Base-by-base conservation (phyloP, 208 protist species). In the Zelonia costaricensis region DNA sequence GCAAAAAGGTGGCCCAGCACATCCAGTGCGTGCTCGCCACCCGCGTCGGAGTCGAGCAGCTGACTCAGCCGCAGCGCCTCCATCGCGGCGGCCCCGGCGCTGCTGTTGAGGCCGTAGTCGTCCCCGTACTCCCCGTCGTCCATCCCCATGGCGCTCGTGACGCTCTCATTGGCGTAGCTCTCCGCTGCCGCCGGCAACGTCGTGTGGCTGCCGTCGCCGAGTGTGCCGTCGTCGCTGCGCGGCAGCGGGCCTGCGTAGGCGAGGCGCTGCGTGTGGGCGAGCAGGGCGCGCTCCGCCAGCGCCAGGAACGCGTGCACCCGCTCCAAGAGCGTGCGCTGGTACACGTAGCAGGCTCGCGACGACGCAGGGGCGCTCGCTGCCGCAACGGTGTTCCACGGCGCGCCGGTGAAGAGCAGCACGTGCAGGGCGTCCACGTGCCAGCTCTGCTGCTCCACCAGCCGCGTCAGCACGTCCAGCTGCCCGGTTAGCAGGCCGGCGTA, bases 401-500 rank as follows among this genome's bases (percentile, higher is more conserved):
- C 58, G 42, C 58, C 54, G 16, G 49, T 27, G 62, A 90, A 86
- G 30, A 93, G 69, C 52, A 86, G 61, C 25, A 82, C 75, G 38
- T 81, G 70, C 22, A 93, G 76, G 6, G 83, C 83, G 33, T 87
- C 80, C 7, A 65, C 61, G 62, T 85, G 75, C 59, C 82, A 88
- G 60, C 86, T 89, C 20, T 84, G 83, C 51, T 82, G 73, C 5
- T 69, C 70, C 5, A 88, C 71, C 3, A 93, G 36, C 30, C 62
- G 79, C 15, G 49, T 52, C 27, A 91, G 23, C 45, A 89, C 76
- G 20, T 89, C 83, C 18, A 91, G 64, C 52, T 91, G 83, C 7
- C 83, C 87, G 47, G 62, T 56, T 4, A 93, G 54, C 15, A 93
- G 60, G n/a, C 78, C 80, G 3, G 80, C 71, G 46, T 80, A 93